Evolutionary conservation across 148 eudicot genomes (phyloP).

Genomic region (Pharnaceum exiguum): DNA sequence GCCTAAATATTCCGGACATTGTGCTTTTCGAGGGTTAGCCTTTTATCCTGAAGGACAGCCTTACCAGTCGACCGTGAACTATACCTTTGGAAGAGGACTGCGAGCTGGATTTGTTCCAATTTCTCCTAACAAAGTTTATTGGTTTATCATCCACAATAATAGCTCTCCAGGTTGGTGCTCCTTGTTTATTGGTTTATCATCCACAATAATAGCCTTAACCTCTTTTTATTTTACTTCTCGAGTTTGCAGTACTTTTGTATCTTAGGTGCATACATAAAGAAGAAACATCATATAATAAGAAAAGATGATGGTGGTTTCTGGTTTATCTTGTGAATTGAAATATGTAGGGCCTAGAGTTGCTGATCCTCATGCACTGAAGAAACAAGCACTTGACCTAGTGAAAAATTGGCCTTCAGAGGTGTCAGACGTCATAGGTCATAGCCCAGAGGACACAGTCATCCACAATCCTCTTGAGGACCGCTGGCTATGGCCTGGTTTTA

Average conservation of each 20-base stretch:
- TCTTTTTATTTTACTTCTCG: too few species aligned
- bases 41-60: conserved; percentile 62
- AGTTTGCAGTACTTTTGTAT: too few species aligned
- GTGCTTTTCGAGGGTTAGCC: conserved; percentile 74
- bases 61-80: conserved; percentile 43
- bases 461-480: conserved; percentile 62
- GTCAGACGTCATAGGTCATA: conserved; percentile 35
- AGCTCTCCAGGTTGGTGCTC: conserved; percentile 53
- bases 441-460: conserved; percentile 57
- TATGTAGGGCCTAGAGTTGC: conserved; percentile 60
- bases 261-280: not conserved
- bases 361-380: conserved; percentile 54
- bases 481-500: conserved; percentile 81
- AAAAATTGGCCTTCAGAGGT: conserved; percentile 57
- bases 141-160: conserved; percentile 79
- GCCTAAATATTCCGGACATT: conserved; percentile 69
- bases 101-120: conserved; percentile 74
- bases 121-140: conserved; percentile 77
- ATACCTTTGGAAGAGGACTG: conserved; percentile 70
- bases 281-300: not conserved
- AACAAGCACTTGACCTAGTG: conserved; percentile 44
- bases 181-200: conserved; percentile 53
- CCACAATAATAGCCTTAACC: conserved; percentile 61
- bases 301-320: not conserved
- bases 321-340: not conserved